Conservation (phyloP, 1,284 basidiomycete genomes). For the Fereydounia khargensis region DNA sequence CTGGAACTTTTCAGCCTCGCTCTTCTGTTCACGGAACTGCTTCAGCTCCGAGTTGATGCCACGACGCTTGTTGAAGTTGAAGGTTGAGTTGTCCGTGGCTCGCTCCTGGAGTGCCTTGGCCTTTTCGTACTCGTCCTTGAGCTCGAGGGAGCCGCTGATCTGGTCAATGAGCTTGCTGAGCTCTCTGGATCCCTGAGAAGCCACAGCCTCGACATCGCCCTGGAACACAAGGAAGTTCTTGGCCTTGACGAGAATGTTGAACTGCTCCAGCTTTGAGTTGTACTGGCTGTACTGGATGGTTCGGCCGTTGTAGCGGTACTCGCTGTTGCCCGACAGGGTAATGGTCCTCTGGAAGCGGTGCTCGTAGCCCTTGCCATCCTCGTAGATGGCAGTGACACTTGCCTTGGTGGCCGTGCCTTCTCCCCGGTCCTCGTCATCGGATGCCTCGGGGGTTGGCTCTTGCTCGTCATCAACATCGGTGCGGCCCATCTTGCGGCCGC, state of each 20-base stretch:
- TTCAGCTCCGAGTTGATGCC: conserved; percentile 93
- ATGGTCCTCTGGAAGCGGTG: conserved; percentile 85
- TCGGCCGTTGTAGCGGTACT: conserved; percentile 52
- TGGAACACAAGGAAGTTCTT: conserved; percentile 98
- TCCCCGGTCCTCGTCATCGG: conserved; percentile 64
- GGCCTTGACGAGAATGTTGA: conserved; percentile 94
- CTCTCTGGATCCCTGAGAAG: conserved; percentile 88
- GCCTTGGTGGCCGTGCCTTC: conserved; percentile 85
- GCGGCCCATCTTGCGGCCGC: conserved; percentile 70
- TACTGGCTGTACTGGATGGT: conserved; percentile 41
- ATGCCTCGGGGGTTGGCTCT: conserved; percentile 28
- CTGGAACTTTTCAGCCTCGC: conserved; percentile 86
- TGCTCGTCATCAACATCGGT: conserved; percentile 57
- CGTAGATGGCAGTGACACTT: conserved; percentile 89
- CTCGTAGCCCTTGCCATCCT: conserved; percentile 73
- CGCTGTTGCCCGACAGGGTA: conserved; percentile 74
- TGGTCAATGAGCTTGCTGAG: conserved; percentile 89
- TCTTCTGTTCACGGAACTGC: conserved; percentile 95
- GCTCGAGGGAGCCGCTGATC: conserved; percentile 73
- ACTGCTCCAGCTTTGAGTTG: conserved; percentile 45
- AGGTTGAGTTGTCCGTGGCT: conserved; percentile 87
- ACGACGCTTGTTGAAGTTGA: conserved; percentile 87
- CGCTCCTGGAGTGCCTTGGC: conserved; percentile 82
- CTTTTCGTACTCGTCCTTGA: conserved; percentile 82
- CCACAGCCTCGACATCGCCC: conserved; percentile 96